A percentile compares a stretch with the other conserved stretches of the same genome.
Conservation (phyloP, 2,329 filamentous ascomycete species). For the Microdochium trichocladiopsis region DNA sequence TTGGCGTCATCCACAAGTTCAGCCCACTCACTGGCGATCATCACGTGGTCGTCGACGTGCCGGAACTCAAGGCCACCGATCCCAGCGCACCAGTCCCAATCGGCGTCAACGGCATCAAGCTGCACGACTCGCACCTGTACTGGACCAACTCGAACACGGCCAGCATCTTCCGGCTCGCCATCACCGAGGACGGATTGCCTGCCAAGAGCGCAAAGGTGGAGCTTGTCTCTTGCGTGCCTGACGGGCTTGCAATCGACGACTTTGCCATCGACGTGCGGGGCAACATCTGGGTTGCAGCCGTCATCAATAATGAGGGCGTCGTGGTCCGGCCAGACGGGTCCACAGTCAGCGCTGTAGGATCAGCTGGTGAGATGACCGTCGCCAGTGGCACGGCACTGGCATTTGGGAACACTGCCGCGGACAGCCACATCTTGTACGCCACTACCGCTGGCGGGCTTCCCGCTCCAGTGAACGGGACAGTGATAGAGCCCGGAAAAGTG, state of each 20-base stretch:
- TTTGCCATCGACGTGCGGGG: constrained; percentile 11
- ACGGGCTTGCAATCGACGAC: constrained; percentile 14
- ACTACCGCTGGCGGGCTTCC: constrained; percentile 11
- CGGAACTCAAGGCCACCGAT: constrained; percentile 13
- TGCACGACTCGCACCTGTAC: constrained; percentile 15
- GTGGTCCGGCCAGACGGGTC: constrained; percentile 5
- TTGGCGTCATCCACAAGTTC: constrained; percentile 16
- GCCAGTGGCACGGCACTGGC: constrained; percentile 11
- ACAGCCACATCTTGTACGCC: constrained; percentile 13
- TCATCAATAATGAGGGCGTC: constrained; percentile 10
- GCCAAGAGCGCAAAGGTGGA: constrained; percentile 7
- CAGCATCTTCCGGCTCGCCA: constrained; percentile 9
- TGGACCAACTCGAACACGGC: constrained; percentile 15
- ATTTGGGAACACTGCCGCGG: constrained; percentile 10
- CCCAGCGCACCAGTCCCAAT: constrained; percentile 3
- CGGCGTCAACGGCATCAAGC: constrained; percentile 20
- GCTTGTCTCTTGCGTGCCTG: constrained; percentile 7
- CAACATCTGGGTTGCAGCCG: constrained; percentile 11
- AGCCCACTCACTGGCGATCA: constrained; percentile 12
- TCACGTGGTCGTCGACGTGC: constrained; percentile 9
- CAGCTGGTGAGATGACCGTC: constrained; percentile 6
- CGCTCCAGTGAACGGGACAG: constrained; percentile 11
- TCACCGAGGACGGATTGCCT: constrained; percentile 9
- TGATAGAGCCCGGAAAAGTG: constrained; percentile 15
- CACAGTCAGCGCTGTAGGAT: constrained; percentile 9